phyloP scores from a whole-genome alignment of 2,329 filamentous ascomycete species.

The Fusarium sp. region DNA sequence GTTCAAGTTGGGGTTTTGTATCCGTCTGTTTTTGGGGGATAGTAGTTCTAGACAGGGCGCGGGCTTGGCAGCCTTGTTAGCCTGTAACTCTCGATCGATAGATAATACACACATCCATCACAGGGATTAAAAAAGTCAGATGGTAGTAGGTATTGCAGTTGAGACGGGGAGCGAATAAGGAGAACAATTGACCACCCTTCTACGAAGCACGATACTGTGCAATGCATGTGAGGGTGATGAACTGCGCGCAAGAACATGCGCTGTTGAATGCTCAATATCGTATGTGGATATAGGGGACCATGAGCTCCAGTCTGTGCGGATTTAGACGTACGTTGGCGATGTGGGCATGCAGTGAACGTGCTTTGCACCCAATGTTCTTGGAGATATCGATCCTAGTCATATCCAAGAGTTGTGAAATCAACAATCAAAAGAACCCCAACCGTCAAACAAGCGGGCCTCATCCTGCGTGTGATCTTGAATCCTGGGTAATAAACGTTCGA shows the following conservation, averaged over 20 bases:
- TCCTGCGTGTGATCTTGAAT: constrained; percentile 19
- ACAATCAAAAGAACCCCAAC: constrained; percentile 20
- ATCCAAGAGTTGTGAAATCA: constrained; percentile 29
- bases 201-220: constrained; percentile 11
- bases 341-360: constrained; percentile 32
- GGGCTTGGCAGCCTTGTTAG: constrained; percentile 36
- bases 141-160: constrained; percentile 5
- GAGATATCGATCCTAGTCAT: constrained; percentile 32
- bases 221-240: constrained; percentile 42
- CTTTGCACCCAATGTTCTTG: constrained; percentile 11
- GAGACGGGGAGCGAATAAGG: constrained; percentile 32
- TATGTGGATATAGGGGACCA: constrained; percentile 6
- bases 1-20: constrained; percentile 26
- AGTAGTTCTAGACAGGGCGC: constrained; percentile 25
- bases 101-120: constrained; percentile 26
- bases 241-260: constrained; percentile 29
- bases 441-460: constrained; percentile 31
- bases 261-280: background rate
- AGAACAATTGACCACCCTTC: constrained; percentile 22
- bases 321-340: constrained; percentile 33
- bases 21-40: constrained; percentile 20
- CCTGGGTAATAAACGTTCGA: constrained; percentile 26
- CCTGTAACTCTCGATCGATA: constrained; percentile 37
- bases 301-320: constrained; percentile 35
- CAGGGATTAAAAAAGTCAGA: constrained; percentile 18